Conservation (phyloP, 2,329 filamentous ascomycete species). For the Coniochaeta hoffmannii region DNA sequence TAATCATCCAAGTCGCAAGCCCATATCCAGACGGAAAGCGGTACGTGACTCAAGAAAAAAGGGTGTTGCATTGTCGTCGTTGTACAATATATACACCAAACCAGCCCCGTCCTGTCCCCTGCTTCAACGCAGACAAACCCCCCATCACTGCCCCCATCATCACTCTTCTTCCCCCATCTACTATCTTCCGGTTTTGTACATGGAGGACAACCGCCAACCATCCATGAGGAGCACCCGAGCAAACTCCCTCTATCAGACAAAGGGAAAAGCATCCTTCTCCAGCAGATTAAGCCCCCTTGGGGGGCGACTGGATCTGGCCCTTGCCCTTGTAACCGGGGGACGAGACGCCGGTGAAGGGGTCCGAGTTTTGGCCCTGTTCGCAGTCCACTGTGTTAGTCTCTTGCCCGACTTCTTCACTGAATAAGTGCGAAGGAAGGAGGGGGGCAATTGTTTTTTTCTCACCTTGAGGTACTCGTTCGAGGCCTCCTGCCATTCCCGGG, state of each 20-base stretch:
- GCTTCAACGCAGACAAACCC: slow-evolving; percentile 9
- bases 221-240: slow-evolving; percentile 12
- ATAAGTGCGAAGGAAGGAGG: no score
- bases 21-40: no score
- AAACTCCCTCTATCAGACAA: slow-evolving; percentile 29
- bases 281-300: slow-evolving; percentile 39
- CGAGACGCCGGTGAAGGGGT: slow-evolving; percentile 79
- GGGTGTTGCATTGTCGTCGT: slow-evolving; percentile 19
- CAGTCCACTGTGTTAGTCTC: slow-evolving; percentile 8
- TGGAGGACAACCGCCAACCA: slow-evolving; percentile 15
- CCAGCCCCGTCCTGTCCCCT: not conserved
- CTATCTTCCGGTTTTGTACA: slow-evolving; percentile 23
- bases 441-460: slow-evolving; percentile 25
- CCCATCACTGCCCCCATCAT: not conserved
- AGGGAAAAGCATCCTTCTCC: slow-evolving; percentile 21
- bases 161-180: not conserved
- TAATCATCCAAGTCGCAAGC: not conserved
- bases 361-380: slow-evolving; percentile 75
- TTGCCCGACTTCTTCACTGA: slow-evolving; percentile 6
- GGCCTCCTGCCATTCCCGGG: slow-evolving; percentile 92
- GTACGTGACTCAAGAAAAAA: slow-evolving; percentile 11
- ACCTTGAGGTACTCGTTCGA: slow-evolving; percentile 93
- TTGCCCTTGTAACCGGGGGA: slow-evolving; percentile 71
- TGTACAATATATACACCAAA: slow-evolving; percentile 25
- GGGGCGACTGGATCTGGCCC: slow-evolving; percentile 68